phyloP scores from a whole-genome alignment of 2,329 filamentous ascomycete species.

The Xylaria polymorpha region DNA sequence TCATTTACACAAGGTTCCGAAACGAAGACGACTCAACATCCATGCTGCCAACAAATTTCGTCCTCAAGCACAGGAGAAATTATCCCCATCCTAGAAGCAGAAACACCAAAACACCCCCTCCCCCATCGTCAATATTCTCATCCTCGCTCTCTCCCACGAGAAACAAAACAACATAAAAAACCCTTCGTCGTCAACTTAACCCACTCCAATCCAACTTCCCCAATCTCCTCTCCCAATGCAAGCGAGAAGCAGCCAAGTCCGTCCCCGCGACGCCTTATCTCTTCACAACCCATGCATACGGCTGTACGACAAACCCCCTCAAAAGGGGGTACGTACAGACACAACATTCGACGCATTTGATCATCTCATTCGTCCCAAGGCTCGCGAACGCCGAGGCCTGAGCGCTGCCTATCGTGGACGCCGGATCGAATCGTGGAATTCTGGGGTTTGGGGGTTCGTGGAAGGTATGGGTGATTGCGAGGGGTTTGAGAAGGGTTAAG shows the following conservation, averaged over 20 bases:
- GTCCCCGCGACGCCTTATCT: slow-evolving; percentile 3
- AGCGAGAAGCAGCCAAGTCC: slow-evolving; percentile 9
- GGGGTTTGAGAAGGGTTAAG: background rate
- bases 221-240: background rate
- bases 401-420: slow-evolving; percentile 10
- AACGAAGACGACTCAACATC: slow-evolving; percentile 38
- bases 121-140: background rate
- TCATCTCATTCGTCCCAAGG: background rate
- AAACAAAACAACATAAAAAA: slow-evolving; percentile 3
- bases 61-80: slow-evolving; percentile 38
- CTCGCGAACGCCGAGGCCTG: slow-evolving; percentile 31
- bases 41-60: slow-evolving; percentile 38
- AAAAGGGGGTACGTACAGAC: background rate
- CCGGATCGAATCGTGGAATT: background rate
- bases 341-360: background rate
- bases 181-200: background rate
- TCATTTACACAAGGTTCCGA: background rate
- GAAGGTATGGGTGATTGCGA: background rate
- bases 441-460: background rate
- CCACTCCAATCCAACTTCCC: background rate
- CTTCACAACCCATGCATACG: background rate
- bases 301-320: background rate
- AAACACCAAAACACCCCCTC: background rate
- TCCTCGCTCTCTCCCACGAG: background rate
- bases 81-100: slow-evolving; percentile 3